These are phyloP conservation scores for Ceratorhiza oryzae-sativae DNA, from an alignment of 1,284 basidiomycete genomes.

Conservation along the genomic window DNA sequence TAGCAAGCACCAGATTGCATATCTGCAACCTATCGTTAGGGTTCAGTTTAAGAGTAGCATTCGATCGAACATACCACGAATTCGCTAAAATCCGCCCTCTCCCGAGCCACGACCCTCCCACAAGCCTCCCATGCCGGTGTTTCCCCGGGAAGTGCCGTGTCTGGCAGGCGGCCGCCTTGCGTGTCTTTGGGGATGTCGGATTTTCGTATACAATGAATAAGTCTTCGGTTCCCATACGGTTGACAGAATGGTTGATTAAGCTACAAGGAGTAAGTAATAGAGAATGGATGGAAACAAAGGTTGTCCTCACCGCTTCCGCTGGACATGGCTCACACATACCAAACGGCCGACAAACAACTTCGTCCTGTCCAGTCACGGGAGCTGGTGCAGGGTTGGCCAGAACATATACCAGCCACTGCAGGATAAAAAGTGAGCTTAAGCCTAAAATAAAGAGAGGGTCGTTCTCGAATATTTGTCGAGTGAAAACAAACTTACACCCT, in stretches of 20 bases:
- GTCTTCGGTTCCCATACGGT: conserved; percentile 86
- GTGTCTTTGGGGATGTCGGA: conserved; percentile 31
- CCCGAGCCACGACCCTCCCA: conserved; percentile 77
- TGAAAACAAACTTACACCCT: conserved; percentile 2
- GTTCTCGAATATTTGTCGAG: not conserved
- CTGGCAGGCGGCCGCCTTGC: conserved; percentile 6
- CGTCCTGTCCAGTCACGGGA: not conserved
- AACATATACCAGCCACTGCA: not conserved
- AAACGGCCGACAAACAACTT: conserved; percentile 47
- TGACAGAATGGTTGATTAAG: conserved; percentile 86
- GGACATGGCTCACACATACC: conserved; percentile 87
- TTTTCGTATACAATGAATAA: conserved; percentile 73
- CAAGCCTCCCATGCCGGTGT: conserved; percentile 89
- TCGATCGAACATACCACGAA: conserved; percentile 67
- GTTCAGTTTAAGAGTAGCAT: not conserved
- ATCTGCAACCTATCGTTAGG: conserved; percentile 46
- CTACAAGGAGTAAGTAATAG: conserved; percentile 54
- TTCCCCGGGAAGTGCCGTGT: conserved; percentile 57
- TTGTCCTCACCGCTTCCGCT: conserved; percentile 68
- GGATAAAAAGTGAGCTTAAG: not conserved
- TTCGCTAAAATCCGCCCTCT: conserved; percentile 86
- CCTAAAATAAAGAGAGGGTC: not conserved
- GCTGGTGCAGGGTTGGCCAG: conserved; percentile 1
- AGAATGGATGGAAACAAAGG: conserved; percentile 6
- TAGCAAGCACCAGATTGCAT: conserved; percentile 74